phyloP scores from a whole-genome alignment of 306 rosid genomes.

The Cicer arietinum region DNA sequence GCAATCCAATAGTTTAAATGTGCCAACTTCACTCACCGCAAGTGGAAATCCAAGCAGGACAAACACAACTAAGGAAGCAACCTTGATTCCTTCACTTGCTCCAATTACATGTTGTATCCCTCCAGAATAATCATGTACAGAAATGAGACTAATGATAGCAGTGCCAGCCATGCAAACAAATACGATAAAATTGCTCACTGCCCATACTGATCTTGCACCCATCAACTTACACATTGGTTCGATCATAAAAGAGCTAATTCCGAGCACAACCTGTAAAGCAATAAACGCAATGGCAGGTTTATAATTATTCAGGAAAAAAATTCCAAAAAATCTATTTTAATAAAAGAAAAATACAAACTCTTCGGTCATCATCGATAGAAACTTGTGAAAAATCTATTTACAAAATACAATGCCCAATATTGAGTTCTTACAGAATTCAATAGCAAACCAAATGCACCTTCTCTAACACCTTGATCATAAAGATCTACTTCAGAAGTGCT shows the following conservation, averaged over 20 bases:
- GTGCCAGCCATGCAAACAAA: constrained; percentile 96
- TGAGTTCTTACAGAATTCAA: constrained; percentile 98
- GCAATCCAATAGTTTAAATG: constrained; percentile 29
- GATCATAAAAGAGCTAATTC: constrained; percentile 86
- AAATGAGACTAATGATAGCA: constrained; percentile 81
- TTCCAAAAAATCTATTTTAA: constrained; percentile 7
- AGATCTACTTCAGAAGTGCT: constrained; percentile 53
- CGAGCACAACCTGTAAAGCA: constrained; percentile 82
- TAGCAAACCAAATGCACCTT: constrained; percentile 99
- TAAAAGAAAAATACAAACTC: constrained; percentile 18
- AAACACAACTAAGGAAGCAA: constrained; percentile 84
- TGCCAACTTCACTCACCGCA: constrained; percentile 66
- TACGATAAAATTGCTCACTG: constrained; percentile 91
- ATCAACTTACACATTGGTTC: constrained; percentile 94
- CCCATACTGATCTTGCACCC: constrained; percentile 95
- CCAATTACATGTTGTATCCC: constrained; percentile 81
- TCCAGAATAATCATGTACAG: constrained; percentile 60
- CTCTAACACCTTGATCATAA: constrained; percentile 96
- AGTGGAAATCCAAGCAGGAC: constrained; percentile 97
- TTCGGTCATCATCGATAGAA: not conserved
- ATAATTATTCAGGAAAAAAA: constrained; percentile 6
- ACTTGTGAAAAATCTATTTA: constrained; percentile 5
- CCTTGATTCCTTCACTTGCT: constrained; percentile 70
- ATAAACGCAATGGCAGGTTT: constrained; percentile 37
- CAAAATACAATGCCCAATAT: constrained; percentile 48